Evolutionary conservation across 441 rosid genomes (phyloP), one percentile per base, ranked within the genome.

Genomic region (Syzygium syzygioides): DNA sequence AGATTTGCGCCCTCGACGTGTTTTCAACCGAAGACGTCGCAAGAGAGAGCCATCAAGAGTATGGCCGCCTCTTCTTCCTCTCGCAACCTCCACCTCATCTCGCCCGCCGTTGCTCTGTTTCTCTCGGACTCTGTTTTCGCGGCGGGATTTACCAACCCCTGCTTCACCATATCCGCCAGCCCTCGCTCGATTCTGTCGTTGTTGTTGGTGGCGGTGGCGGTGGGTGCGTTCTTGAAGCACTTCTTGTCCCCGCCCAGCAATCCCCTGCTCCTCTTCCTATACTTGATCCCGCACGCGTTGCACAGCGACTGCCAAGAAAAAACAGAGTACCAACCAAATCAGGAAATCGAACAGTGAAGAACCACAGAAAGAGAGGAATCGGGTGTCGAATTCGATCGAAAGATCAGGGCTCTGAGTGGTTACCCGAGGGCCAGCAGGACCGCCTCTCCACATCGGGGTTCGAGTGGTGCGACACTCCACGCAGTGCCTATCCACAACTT

Each of bases 361-460:
- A 50, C 34, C 15, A 28, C 25, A n/a, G 57, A 9, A 84, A 84
- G 0, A 28, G 57, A 28, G 5, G 17, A 23, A 76, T 76, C 0
- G 83, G 52, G n/a, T 20, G 52, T 76, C 26, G 30, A 80, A 45
- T 17, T 26, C 55, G 56, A 45, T 13, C 4, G 59, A 56, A 13
- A 41, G 41, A 76, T 76, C 59, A 9, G 41, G 41, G n/a, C 13
- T 76, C 32, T 19, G 66, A 79, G 28, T 8, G 26, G 41, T 30
- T 88, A 93, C 97, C 94, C 93, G 91, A 9, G 96, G 95, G 52
- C 97, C 96, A 3, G 94, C 91, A 3, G 97, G 96, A 86, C 97
- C 97, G 32, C 94, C 90, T 86, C 97, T 91, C 97, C 96, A 94
- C n/a, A 95, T 93, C 85, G 96, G 96, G 3, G 95, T 93, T 91